Percentiles rank a stretch among this genome's conserved stretches.
Conservation (phyloP, 352 stramenopile species). For the Pythium oligandrum region DNA sequence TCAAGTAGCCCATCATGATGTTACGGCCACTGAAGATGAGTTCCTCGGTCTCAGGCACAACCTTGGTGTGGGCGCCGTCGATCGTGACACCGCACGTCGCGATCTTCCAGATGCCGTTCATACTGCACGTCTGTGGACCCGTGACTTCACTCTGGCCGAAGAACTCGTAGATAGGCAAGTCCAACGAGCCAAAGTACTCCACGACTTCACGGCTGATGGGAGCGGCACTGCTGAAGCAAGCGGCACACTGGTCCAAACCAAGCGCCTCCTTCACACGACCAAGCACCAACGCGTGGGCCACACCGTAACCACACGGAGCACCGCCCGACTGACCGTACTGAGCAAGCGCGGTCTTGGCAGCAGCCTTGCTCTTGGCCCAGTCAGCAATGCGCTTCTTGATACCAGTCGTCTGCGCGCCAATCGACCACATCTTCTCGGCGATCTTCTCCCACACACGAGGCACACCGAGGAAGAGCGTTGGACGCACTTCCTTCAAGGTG, state of each 20-base stretch:
- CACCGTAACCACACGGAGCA: slow-evolving; percentile 83
- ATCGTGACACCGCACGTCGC: slow-evolving; percentile 78
- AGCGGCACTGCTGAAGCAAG: slow-evolving; percentile 77
- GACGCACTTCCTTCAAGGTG: slow-evolving; percentile 83
- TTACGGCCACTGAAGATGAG: slow-evolving; percentile 80
- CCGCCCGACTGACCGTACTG: slow-evolving; percentile 86
- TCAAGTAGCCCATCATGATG: slow-evolving; percentile 89
- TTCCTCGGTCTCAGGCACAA: slow-evolving; percentile 59
- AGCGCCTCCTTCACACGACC: slow-evolving; percentile 86
- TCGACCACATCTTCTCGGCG: slow-evolving; percentile 87
- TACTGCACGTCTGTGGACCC: slow-evolving; percentile 77
- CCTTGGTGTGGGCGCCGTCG: slow-evolving; percentile 53
- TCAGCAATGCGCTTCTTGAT: slow-evolving; percentile 90
- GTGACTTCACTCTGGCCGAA: slow-evolving; percentile 91
- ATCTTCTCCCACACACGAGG: slow-evolving; percentile 93
- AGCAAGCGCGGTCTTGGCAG: slow-evolving; percentile 67
- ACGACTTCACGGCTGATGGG: slow-evolving; percentile 92
- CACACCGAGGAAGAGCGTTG: slow-evolving; percentile 89
- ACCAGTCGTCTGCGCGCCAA: slow-evolving; percentile 78
- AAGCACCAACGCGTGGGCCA: slow-evolving; percentile 86
- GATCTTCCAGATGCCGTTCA: slow-evolving; percentile 87
- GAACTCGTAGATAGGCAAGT: slow-evolving; percentile 93
- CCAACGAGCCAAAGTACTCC: slow-evolving; percentile 93
- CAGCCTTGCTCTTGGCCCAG: slow-evolving; percentile 87
- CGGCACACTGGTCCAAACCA: slow-evolving; percentile 86